Base-by-base conservation (phyloP, 192 early-diverging fungal species). In the Mortierella claussenii region DNA sequence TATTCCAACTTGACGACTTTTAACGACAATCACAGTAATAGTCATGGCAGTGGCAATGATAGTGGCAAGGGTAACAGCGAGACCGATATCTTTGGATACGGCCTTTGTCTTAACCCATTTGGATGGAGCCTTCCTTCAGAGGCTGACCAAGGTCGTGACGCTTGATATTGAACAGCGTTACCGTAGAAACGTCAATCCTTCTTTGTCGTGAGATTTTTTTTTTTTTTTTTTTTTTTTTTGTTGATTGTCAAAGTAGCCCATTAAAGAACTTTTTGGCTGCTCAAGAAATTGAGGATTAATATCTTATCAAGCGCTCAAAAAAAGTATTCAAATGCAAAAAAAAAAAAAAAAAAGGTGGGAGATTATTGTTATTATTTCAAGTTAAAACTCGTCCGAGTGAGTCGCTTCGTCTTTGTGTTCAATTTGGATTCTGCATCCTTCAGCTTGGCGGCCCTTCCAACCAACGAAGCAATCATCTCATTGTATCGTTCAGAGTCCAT, bases 401-500 rank as follows among this genome's bases (percentile, higher is more conserved):
- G 40, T 9, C 63, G 21, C 71, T 75, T 75, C 9, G 56, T 36
- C 60, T 75, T 75, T 32, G 71, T 53, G n/a, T 34, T 57, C 36
- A 60, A 57, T 43, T 70, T 80, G 32, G 65, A 64, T 33, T 70
- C 55, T 33, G 65, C 75, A 54, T 79, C 69, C 27, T 73, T 71
- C 26, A 82, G 61, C 43, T 79, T 67, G 46, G 86, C 85, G 1
- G 87, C 87, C 37, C 86, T 83, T 18, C 85, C 87, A 9, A 88
- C 85, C 20, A 88, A 69, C 15, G 85, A 86, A 28, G 76, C 82
- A 43, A 88, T 88, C 69, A 88, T 68, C 50, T 86, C 82, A 37
- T 88, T 88, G 59, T 86, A 88, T 11, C 83, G 84, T 48, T 88
- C 87, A 21, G 85, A 83, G 53, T 88, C 87, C 87, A 88, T 88